Conservation (phyloP, 192 early-diverging fungal species). For the Gigaspora rosea region DNA sequence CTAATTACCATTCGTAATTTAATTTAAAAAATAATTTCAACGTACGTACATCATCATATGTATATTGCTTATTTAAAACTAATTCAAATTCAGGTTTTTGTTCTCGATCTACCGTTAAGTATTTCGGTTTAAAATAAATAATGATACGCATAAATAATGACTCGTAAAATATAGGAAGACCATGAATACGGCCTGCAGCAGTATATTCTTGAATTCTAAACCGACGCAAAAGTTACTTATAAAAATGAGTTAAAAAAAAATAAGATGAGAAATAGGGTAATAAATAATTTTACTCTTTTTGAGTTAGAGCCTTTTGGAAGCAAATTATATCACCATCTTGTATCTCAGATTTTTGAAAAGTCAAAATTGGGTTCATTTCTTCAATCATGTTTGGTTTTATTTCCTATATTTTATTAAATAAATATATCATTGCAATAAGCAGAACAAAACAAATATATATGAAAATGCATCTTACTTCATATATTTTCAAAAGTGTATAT, state of each 20-base stretch:
- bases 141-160: constrained; percentile 63
- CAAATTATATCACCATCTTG: too few species aligned
- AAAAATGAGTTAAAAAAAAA: not conserved
- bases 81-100: constrained; percentile 51
- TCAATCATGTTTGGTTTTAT: too few species aligned
- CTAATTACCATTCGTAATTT: too few species aligned
- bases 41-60: constrained; percentile 60
- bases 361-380: too few species aligned
- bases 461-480: constrained; percentile 48
- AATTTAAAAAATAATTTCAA: not conserved
- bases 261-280: not conserved
- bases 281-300: constrained; percentile 45
- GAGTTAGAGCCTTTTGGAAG: constrained; percentile 58
- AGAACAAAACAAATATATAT: not conserved
- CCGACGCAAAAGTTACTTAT: not conserved
- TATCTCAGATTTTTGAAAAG: too few species aligned
- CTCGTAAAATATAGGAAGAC: constrained; percentile 86
- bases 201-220: constrained; percentile 42
- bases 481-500: constrained; percentile 65
- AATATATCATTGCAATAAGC: too few species aligned
- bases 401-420: too few species aligned
- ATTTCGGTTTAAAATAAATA: constrained; percentile 69
- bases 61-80: constrained; percentile 64
- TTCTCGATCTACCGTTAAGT: constrained; percentile 43
- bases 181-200: too few species aligned